Percentiles rank a stretch among this genome's conserved stretches.
Conservation (phyloP, 1,284 basidiomycete genomes). For the Ustilago loliicola region DNA sequence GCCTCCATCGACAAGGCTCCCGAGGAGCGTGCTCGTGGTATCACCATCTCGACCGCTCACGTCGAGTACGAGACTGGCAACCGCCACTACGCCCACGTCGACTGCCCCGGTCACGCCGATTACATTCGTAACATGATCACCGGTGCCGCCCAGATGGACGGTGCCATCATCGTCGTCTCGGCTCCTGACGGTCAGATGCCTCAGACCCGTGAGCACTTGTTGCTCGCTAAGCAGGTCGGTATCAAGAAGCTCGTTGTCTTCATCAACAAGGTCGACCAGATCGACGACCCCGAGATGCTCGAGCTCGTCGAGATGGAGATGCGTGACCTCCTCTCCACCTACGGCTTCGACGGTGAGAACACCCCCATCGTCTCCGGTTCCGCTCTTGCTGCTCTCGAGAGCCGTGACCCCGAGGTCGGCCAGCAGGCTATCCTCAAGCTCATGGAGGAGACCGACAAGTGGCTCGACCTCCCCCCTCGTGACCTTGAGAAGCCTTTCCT, state of each 20-base stretch:
- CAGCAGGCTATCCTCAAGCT: constrained; percentile 85
- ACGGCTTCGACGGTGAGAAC: constrained; percentile 93
- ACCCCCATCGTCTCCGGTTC: constrained; percentile 98
- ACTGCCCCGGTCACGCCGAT: constrained; percentile 82
- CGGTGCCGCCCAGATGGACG: constrained; percentile 97
- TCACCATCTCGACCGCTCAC: constrained; percentile 89
- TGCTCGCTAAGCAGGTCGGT: constrained; percentile 97
- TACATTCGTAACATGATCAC: constrained; percentile 92
- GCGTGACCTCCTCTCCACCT: constrained; percentile 90
- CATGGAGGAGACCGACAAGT: constrained; percentile 88
- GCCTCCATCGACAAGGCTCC: constrained; percentile 99
- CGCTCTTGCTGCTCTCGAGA: constrained; percentile 93
- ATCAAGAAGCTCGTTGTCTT: constrained; percentile 99
- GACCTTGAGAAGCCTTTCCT: constrained; percentile 99
- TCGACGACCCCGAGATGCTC: constrained; percentile 97
- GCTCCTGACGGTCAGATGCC: constrained; percentile 99
- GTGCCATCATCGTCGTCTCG: constrained; percentile 81
- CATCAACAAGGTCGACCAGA: constrained; percentile 99
- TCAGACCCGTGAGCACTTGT: constrained; percentile 97
- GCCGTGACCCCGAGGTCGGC: constrained; percentile 83
- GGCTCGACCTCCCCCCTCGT: constrained; percentile 95
- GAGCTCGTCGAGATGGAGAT: constrained; percentile 99
- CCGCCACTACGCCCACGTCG: constrained; percentile 98
- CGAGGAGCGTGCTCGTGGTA: constrained; percentile 99
- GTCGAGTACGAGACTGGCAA: constrained; percentile 94